Evolutionary conservation across 805 yeast species (phyloP).

Genomic region (Candida boidinii): DNA sequence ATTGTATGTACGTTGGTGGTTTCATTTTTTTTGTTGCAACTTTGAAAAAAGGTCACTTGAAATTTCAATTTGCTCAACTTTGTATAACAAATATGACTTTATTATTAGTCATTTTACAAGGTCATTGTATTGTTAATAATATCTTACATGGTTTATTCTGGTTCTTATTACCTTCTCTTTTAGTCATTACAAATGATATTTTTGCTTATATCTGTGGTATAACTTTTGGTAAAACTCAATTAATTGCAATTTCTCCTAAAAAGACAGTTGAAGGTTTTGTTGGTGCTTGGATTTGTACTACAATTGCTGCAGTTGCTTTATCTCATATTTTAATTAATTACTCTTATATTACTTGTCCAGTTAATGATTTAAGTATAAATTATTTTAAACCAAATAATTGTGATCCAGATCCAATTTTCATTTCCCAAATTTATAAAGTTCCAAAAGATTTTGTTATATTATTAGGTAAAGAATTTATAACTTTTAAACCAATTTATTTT

Average conservation of each 20-base stretch:
- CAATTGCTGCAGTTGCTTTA: slow-evolving; percentile 59
- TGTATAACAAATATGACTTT: slow-evolving; percentile 93
- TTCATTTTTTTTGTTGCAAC: slow-evolving; percentile 86
- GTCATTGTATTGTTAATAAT: slow-evolving; percentile 85
- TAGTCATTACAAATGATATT: slow-evolving; percentile 90
- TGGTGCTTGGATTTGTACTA: slow-evolving; percentile 96
- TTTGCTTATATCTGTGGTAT: slow-evolving; percentile 97
- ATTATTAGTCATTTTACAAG: slow-evolving; percentile 84
- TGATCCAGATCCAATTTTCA: slow-evolving; percentile 82
- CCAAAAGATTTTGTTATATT: slow-evolving; percentile 48
- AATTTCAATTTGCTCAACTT: slow-evolving; percentile 89
- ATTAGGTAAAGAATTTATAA: slow-evolving; percentile 34
- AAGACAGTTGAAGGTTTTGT: slow-evolving; percentile 96
- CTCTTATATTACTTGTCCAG: slow-evolving; percentile 84
- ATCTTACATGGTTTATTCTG: slow-evolving; percentile 87
- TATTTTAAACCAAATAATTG: slow-evolving; percentile 61
- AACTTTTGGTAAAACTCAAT: slow-evolving; percentile 87
- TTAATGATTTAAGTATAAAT: slow-evolving; percentile 54
- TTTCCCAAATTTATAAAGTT: slow-evolving; percentile 67
- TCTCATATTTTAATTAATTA: slow-evolving; percentile 57
- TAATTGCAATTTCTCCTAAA: slow-evolving; percentile 91
- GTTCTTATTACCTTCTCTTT: slow-evolving; percentile 86
- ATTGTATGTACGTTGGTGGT: slow-evolving; percentile 78
- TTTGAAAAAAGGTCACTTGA: slow-evolving; percentile 79
- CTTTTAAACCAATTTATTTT: slow-evolving; percentile 80